Evolutionary conservation across 305 asterid genomes (phyloP).

Genomic region (Ilex paraguariensis): DNA sequence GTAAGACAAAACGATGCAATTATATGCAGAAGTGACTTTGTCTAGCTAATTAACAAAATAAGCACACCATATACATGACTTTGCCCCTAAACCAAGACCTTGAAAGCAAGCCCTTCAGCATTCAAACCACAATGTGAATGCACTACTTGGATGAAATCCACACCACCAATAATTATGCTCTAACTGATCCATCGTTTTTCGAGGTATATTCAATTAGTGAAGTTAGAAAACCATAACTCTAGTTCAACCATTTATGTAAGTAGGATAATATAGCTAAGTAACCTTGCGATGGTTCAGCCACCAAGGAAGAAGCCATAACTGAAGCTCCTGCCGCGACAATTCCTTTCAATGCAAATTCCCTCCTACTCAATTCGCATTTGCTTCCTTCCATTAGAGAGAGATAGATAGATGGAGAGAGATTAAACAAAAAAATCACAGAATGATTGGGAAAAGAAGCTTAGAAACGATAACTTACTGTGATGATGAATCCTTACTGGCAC

Average conservation of each 20-base stretch:
- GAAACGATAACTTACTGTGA: conserved; percentile 36
- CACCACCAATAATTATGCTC: too few relatives aligned
- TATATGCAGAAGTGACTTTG: too few relatives aligned
- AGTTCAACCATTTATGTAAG: background rate
- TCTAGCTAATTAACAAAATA: too few relatives aligned
- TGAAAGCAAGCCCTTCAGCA: background rate
- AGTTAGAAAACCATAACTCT: background rate
- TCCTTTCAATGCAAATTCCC: conserved; percentile 61
- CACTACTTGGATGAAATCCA: background rate
- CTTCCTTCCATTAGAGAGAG: conserved; percentile 36
- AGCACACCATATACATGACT: too few relatives aligned
- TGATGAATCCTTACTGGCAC: conserved; percentile 26
- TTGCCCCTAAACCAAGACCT: background rate
- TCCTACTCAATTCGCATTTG: conserved; percentile 61
- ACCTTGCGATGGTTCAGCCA: conserved; percentile 50
- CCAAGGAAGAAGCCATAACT: conserved; percentile 47
- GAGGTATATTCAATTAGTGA: background rate
- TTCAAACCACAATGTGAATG: background rate
- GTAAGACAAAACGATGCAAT: too few relatives aligned
- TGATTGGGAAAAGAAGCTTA: background rate
- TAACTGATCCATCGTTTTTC: too few relatives aligned
- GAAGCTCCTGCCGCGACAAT: conserved; percentile 80
- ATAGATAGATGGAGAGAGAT: background rate
- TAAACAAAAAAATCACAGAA: too few relatives aligned
- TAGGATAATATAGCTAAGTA: conserved; percentile 5